These are phyloP conservation scores for Allantophomopsis lycopodina DNA, from an alignment of 2,329 filamentous ascomycete genomes.

Conservation along the genomic window DNA sequence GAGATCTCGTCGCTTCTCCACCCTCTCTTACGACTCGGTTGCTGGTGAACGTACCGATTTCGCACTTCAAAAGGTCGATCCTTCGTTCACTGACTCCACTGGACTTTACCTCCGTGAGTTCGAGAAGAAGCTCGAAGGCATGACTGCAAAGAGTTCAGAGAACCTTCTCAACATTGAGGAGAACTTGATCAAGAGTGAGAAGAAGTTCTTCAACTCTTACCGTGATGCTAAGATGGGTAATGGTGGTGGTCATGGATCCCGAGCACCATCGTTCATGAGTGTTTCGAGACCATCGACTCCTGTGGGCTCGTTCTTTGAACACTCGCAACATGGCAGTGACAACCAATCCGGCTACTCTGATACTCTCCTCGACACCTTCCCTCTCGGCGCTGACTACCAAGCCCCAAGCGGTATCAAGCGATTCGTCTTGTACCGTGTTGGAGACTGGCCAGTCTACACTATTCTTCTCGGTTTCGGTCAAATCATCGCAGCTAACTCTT, in stretches of 20 bases:
- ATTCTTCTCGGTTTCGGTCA: constrained; percentile 47
- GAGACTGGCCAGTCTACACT: constrained; percentile 48
- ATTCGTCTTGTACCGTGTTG: constrained; percentile 36
- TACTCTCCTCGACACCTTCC: constrained; percentile 30
- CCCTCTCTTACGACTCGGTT: constrained; percentile 39
- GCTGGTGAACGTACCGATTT: constrained; percentile 45
- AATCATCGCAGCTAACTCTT: constrained; percentile 49
- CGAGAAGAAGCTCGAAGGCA: constrained; percentile 36
- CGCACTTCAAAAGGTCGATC: constrained; percentile 50
- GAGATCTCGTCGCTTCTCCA: constrained; percentile 24
- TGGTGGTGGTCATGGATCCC: not conserved
- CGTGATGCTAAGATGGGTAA: constrained; percentile 42
- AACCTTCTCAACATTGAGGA: constrained; percentile 47
- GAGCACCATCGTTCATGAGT: constrained; percentile 1
- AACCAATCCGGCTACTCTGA: not conserved
- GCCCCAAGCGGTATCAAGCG: constrained; percentile 39
- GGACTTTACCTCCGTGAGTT: constrained; percentile 46
- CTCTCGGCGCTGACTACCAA: constrained; percentile 37
- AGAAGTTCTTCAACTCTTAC: constrained; percentile 48
- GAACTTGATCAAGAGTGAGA: constrained; percentile 49
- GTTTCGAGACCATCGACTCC: constrained; percentile 1
- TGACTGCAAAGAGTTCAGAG: constrained; percentile 35
- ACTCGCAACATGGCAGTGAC: constrained; percentile 1
- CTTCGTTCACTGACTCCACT: constrained; percentile 50
- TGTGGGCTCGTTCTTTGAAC: constrained; percentile 1